phyloP scores from a whole-genome alignment of 768 basidiomycete genomes.

The Epithele typhae region DNA sequence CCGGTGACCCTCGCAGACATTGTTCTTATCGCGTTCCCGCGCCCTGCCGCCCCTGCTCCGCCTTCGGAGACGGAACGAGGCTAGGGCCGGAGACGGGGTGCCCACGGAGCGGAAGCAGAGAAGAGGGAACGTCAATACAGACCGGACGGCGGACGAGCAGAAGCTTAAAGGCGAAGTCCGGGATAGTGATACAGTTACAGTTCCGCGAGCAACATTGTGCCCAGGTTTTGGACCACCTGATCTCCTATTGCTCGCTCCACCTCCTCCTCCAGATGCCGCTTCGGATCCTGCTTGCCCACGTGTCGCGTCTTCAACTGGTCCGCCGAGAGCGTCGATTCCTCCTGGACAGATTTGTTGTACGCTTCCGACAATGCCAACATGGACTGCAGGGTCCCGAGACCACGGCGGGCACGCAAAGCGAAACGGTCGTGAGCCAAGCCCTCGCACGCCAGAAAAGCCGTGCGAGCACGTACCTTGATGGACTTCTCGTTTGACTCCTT shows the following conservation, averaged over 20 bases:
- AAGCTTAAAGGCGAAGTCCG: constrained; percentile 12
- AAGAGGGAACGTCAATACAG: constrained; percentile 9
- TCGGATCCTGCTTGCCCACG: constrained; percentile 97
- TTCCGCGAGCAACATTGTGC: constrained; percentile 92
- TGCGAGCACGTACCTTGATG: constrained; percentile 70
- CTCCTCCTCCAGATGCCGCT: constrained; percentile 94
- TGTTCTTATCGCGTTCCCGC: constrained; percentile 1
- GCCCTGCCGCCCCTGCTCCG: not conserved
- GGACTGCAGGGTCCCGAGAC: constrained; percentile 42
- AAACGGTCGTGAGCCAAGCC: constrained; percentile 2
- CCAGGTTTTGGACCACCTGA: constrained; percentile 93
- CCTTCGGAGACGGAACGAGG: too few relatives aligned
- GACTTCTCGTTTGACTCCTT: constrained; percentile 88
- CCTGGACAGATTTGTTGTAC: constrained; percentile 97
- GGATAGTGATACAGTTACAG: constrained; percentile 42
- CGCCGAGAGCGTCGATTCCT: constrained; percentile 90
- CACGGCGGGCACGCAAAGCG: constrained; percentile 4
- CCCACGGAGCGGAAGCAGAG: too few relatives aligned
- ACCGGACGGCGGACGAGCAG: not conserved
- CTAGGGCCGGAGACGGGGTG: too few relatives aligned
- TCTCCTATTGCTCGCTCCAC: constrained; percentile 98
- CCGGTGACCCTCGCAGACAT: constrained; percentile 3
- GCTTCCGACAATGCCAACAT: constrained; percentile 92
- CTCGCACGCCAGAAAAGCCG: constrained; percentile 17
- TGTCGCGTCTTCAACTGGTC: constrained; percentile 97